Evolutionary conservation across 352 stramenopile species (phyloP), one percentile per base, ranked within the genome.

Genomic region (Hyaloperonospora arabidopsidis): DNA sequence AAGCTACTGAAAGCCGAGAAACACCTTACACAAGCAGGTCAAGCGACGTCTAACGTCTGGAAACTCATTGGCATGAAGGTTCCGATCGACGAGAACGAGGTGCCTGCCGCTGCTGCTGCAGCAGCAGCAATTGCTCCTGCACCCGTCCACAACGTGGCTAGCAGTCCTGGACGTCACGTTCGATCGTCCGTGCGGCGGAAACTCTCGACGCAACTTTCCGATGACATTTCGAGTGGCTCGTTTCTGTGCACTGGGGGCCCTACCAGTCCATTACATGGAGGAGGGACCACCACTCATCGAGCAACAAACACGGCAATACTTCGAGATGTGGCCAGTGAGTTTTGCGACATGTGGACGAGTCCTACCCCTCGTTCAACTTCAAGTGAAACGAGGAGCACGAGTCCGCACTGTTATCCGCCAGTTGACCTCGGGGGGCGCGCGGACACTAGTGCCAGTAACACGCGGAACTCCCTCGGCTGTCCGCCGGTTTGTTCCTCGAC

Each of bases 1-100:
- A 89, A 89, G 65, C 69, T 93, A 29, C 53, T 91, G 7, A 83
- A 74, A 67, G 79, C 81, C 49, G 79, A 93, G 59, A 84, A 91
- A 67, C 70, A 90, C 57, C 59, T 93, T 14, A 77, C 84, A 45
- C 74, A 93, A 47, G 83, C 83, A 19, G 81, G 79, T 5, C 79
- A 91, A 60, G 83, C 83, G 47, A 93, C 83, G 18, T 71, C 81
- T 6, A 77, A 90, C 53, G 83, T 85, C 17, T 93, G 80, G 80
- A 84, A 86, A 49, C 70, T 93, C 44, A 90, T 93, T 49, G 77
- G 76, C 18, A 72, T 32, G 25, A 4, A 72, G 34, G 21, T 58
- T 15, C 61, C 62, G 21, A 74, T 56, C 32, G 67, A 76, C 14
- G 65, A 72, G 32, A 45, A 49, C n/a, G 70, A 72, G 52, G 64